Conservation (phyloP, 225 moss, liverwort and hornwort species). For the Asterella californica region DNA sequence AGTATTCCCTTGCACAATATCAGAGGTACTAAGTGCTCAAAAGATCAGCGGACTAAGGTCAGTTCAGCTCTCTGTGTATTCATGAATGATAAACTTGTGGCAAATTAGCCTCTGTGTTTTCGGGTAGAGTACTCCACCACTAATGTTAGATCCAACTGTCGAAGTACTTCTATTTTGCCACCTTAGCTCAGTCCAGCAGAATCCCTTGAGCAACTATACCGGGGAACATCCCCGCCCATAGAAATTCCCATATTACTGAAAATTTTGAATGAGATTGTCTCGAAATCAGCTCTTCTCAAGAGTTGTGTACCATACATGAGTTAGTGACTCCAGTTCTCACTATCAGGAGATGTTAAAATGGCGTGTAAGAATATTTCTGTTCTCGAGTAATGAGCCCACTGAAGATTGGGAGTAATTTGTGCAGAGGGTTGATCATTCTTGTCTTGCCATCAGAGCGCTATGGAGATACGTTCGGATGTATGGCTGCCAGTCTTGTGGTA, state of each 20-base stretch:
- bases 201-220: background rate
- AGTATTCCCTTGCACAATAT: background rate
- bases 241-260: background rate
- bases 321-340: background rate
- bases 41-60: background rate
- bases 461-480: no score
- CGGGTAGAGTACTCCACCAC: background rate
- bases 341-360: no score
- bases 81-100: background rate
- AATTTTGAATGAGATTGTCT: background rate
- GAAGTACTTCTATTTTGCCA: background rate
- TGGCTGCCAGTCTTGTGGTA: no score
- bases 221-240: background rate
- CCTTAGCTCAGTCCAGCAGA: background rate
- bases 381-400: no score
- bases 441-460: no score
- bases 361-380: no score
- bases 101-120: background rate
- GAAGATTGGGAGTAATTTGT: no score
- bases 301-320: slow-evolving; percentile 4
- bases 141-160: background rate
- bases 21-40: background rate
- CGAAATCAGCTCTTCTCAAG: background rate
- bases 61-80: background rate
- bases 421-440: no score